These are phyloP conservation scores for Aspergillus bridgeri DNA, from an alignment of 495 filamentous ascomycete genomes.

Conservation along the genomic window DNA sequence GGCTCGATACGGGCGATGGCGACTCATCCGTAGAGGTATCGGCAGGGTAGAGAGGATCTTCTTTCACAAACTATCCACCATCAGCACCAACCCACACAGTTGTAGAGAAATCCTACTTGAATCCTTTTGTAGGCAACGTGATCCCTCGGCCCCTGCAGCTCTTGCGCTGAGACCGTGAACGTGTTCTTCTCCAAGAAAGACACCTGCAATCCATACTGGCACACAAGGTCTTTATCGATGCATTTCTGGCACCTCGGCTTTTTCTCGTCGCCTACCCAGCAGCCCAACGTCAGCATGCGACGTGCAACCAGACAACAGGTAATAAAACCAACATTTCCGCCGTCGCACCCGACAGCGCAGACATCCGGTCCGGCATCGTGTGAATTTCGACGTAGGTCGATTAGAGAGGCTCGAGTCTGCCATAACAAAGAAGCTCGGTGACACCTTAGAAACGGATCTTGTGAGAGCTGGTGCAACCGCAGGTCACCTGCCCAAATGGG, in stretches of 20 bases:
- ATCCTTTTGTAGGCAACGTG: slow-evolving; percentile 22
- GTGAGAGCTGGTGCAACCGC: neutral
- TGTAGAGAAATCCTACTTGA: slow-evolving; percentile 14
- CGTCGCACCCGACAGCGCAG: slow-evolving; percentile 40
- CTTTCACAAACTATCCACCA: slow-evolving; percentile 25
- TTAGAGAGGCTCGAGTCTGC: neutral
- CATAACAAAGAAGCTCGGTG: neutral
- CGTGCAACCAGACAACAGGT: neutral
- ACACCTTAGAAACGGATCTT: too few relatives aligned
- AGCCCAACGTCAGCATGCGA: neutral
- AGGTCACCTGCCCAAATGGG: neutral
- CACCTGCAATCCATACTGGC: slow-evolving; percentile 38
- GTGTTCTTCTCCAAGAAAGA: slow-evolving; percentile 43
- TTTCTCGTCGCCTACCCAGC: slow-evolving; percentile 40
- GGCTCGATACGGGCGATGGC: slow-evolving; percentile 1
- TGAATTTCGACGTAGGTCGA: slow-evolving; percentile 18
- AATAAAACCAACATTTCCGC: slow-evolving; percentile 35
- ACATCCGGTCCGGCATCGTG: slow-evolving; percentile 41
- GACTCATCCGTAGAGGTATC: slow-evolving; percentile 2
- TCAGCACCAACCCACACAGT: neutral
- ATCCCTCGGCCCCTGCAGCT: slow-evolving; percentile 4
- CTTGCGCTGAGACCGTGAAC: slow-evolving; percentile 23
- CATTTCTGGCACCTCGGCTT: slow-evolving; percentile 44
- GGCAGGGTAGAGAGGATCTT: slow-evolving; percentile 5
- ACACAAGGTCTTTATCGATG: slow-evolving; percentile 34